Base-by-base conservation (phyloP, 2,329 filamentous ascomycete species). In the Clarireedia sp. region DNA sequence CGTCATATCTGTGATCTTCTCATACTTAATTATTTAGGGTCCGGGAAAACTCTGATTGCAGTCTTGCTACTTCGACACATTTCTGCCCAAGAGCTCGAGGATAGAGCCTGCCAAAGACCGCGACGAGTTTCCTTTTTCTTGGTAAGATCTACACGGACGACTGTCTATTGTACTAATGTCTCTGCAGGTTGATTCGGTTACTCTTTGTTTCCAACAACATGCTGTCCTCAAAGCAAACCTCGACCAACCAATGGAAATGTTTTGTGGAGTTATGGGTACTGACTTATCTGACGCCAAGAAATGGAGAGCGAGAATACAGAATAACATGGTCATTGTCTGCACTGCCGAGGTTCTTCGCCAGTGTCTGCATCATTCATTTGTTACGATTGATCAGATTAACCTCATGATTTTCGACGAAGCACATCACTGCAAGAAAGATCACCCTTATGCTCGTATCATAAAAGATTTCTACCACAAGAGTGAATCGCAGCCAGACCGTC, bases 31-130 rank as follows among this genome's bases (percentile, higher is more conserved):
- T 3, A 8, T 33, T 24, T 19, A 54, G 52, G 94, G 12, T 90
- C 90, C 3, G 94, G 94, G 2, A 99, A 99, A 72, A 99, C 94
- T 0, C 76, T 96, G n/a, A 96, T 99, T 63, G 91, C 94, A 0
- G 90, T 89, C 1, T 78, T 97, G 2, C 77, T 99, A 5, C 78
- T 97, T 23, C 82, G 85, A 40, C 81, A 95, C 68, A 78, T 82
- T 9, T 78, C 97, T 29, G 82, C 90, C 40, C 75, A 85, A 57
- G 94, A 99, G 68, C 72, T 96, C 1, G 83, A 89, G 59, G 74
- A 82, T 60, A 81, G 90, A 40, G 78, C 75, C 0, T 64, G 72
- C 2, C 86, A 86, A 2, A 75, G 76, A 29, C 66, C 74, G 0
- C 80, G 75, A 38, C 84, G 85, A 26, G 79, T 89, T 8, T 81